phyloP scores from a whole-genome alignment of 148 eudicot genomes.

The Fagopyrum homotropicum region DNA sequence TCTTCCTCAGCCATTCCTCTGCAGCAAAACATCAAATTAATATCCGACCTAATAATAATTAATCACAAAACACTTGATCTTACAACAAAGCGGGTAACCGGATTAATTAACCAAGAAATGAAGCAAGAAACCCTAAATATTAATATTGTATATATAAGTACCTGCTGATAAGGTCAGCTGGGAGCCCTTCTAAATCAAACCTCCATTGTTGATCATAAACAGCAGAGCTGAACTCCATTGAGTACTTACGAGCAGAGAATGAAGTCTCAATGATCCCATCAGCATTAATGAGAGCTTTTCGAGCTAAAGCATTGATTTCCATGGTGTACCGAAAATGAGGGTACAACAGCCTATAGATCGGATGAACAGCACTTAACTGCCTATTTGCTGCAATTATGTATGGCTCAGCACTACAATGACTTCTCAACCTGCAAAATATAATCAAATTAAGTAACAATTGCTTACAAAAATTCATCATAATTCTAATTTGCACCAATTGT shows the following conservation, averaged over 20 bases:
- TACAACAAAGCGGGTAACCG: too few relatives aligned
- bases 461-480: background rate
- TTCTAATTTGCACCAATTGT: background rate
- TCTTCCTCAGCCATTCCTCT: conserved; percentile 54
- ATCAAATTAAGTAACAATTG: too few relatives aligned
- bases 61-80: too few relatives aligned
- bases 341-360: conserved; percentile 53
- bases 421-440: conserved; percentile 46
- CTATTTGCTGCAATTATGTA: conserved; percentile 72
- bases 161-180: conserved; percentile 62
- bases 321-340: conserved; percentile 90
- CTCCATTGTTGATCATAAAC: conserved; percentile 66
- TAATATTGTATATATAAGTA: background rate
- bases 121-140: too few relatives aligned
- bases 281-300: conserved; percentile 56
- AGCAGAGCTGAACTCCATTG: conserved; percentile 60
- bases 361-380: conserved; percentile 76
- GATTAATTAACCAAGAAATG: too few relatives aligned
- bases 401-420: conserved; percentile 68
- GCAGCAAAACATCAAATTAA: background rate
- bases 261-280: conserved; percentile 58
- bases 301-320: conserved; percentile 87
- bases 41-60: too few relatives aligned
- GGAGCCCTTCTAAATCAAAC: conserved; percentile 61
- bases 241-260: conserved; percentile 54